Base-by-base conservation (phyloP, 768 basidiomycete species). In the Russula griseocarnosa region DNA sequence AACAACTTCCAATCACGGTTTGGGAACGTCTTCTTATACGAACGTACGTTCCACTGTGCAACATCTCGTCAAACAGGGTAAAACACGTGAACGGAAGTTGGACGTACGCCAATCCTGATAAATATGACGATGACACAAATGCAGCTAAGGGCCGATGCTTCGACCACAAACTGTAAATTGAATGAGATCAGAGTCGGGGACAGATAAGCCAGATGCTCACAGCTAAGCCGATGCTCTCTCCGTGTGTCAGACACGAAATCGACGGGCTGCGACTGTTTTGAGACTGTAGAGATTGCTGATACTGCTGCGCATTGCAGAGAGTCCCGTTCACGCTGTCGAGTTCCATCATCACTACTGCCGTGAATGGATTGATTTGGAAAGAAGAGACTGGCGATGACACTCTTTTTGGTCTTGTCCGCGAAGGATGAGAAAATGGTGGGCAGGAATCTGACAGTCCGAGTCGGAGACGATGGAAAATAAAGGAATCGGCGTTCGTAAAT, bases 161-260 rank as follows among this genome's bases (percentile, higher is more conserved):
- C 74, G 13, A 73, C 68, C 4, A 0, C 13, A 0, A 36, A 13
- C 36, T 36, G 36, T 36, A 36, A 11, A 42, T 13, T 44, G 38
- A 40, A 30, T 42, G 30, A 56, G 40, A 18, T 50, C 14, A 13
- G 54, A 57, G 38, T 20, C n/a, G 14, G 30, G 50, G 56, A 47
- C 42, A 55, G 34, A 32, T 7, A n/a, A 65, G 28, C 24, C 56
- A 9, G 20, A n/a, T 30, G 13, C 67, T 44, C 55, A 78, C 77
- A 14, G 75, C 74, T 40, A 78, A 67, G 1, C 75, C 77, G 57
- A 78, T 77, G 58, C 72, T 74, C 49, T 78, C 65, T 14, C 74
- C 75, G 3, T 73, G 71, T 10, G 73, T 74, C 32, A 77, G 58
- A 53, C 75, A 77, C 22, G 53, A 44, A 20, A 68, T 66, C 1